Conservation (phyloP, 2,329 filamentous ascomycete species). For the Arthroderma uncinatum region DNA sequence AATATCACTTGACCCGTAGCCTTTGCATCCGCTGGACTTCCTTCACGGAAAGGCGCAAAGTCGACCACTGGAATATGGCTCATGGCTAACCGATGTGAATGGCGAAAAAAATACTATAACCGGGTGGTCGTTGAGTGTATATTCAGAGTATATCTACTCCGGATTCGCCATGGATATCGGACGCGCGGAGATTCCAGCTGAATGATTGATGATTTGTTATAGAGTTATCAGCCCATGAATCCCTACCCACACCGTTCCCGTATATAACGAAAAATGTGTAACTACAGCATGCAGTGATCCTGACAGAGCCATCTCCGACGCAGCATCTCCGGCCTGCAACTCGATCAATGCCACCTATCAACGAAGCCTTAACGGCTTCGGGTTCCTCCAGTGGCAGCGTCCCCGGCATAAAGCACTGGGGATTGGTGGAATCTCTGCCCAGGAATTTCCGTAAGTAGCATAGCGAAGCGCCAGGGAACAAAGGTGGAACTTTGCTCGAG, state of each 20-base stretch:
- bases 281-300: not conserved
- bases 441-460: not conserved
- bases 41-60: conserved; percentile 28
- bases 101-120: not conserved
- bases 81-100: not conserved
- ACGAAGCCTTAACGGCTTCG: not conserved
- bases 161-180: too few relatives aligned
- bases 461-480: not conserved
- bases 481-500: not conserved
- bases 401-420: not conserved
- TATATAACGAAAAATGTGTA: not conserved
- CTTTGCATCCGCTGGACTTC: conserved; percentile 21
- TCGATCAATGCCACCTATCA: not conserved
- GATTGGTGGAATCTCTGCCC: not conserved
- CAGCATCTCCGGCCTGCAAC: not conserved
- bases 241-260: not conserved
- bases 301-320: not conserved
- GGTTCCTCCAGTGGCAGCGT: not conserved
- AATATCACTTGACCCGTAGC: conserved; percentile 31
- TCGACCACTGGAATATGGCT: conserved; percentile 31
- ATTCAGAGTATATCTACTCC: not conserved
- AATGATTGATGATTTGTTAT: not conserved
- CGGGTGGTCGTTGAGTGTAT: not conserved
- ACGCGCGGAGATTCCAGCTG: not conserved
- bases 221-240: not conserved